Percentiles rank a stretch among this genome's conserved stretches.
phyloP scores from a whole-genome alignment of 2,329 filamentous ascomycete genomes.

The Aspergillus brasiliensis region DNA sequence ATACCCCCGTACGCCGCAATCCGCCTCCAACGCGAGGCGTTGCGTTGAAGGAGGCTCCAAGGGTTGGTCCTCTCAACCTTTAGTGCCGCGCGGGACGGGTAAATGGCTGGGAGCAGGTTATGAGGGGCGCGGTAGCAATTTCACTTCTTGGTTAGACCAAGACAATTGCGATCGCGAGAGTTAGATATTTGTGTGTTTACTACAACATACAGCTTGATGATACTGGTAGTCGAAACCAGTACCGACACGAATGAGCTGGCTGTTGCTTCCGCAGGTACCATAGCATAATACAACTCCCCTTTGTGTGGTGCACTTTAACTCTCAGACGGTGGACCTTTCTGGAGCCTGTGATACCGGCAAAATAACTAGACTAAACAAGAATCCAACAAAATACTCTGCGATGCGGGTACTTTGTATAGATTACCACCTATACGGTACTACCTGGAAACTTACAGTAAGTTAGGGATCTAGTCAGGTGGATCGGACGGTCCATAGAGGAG shows the following conservation, averaged over 20 bases:
- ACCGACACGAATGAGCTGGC: neutral
- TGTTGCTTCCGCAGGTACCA: neutral
- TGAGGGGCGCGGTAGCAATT: too few relatives aligned
- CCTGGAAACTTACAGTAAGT: neutral
- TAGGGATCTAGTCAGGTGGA: neutral
- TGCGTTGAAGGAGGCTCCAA: conserved; percentile 4
- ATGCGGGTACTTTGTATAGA: too few relatives aligned
- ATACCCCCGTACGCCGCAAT: neutral
- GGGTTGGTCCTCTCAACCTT: neutral
- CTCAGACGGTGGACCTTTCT: neutral
- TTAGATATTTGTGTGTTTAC: too few relatives aligned
- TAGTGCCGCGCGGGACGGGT: neutral
- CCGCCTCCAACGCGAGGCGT: neutral
- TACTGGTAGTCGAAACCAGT: neutral
- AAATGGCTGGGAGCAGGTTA: neutral
- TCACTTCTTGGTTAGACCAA: too few relatives aligned
- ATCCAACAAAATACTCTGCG: too few relatives aligned
- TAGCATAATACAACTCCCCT: neutral
- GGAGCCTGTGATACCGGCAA: too few relatives aligned
- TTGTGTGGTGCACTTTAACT: neutral
- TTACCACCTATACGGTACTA: neutral
- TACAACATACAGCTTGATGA: too few relatives aligned
- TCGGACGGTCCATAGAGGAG: too few relatives aligned
- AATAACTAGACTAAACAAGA: too few relatives aligned
- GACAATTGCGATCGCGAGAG: neutral